Percentiles rank a stretch among this genome's conserved stretches.
phyloP scores from a whole-genome alignment of 129 eudicot genomes.

The Smallanthus sonchifolius region DNA sequence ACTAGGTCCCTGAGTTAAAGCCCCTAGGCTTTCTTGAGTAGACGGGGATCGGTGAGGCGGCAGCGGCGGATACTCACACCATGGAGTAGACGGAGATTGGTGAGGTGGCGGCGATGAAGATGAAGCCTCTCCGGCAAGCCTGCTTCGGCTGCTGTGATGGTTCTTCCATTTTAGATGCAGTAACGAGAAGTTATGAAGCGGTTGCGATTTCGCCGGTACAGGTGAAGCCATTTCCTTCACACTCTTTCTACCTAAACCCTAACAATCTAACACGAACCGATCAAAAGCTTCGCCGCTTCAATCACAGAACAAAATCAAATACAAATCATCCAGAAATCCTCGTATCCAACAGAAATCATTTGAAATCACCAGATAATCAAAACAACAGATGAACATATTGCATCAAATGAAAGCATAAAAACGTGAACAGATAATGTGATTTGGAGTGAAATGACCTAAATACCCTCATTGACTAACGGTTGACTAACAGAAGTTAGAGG shows the following conservation, averaged over 20 bases:
- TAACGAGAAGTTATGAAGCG: slow-evolving; percentile 64
- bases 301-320: not conserved
- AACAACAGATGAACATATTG: slow-evolving; percentile 10
- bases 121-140: slow-evolving; percentile 28
- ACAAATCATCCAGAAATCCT: slow-evolving; percentile 2
- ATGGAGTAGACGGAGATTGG: slow-evolving; percentile 25
- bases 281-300: slow-evolving; percentile 9
- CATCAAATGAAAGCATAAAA: not conserved
- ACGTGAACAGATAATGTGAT: too few species aligned
- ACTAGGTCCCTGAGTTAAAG: not conserved
- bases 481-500: too few species aligned
- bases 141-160: slow-evolving; percentile 41
- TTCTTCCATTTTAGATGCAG: slow-evolving; percentile 70
- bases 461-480: too few species aligned
- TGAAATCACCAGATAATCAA: not conserved
- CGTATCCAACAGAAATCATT: not conserved
- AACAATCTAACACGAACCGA: slow-evolving; percentile 13
- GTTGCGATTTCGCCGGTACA: slow-evolving; percentile 61
- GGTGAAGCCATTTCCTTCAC: slow-evolving; percentile 49
- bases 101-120: slow-evolving; percentile 27
- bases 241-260: slow-evolving; percentile 17
- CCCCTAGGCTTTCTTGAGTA: slow-evolving; percentile 25
- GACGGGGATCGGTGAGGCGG: too few species aligned
- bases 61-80: slow-evolving; percentile 25
- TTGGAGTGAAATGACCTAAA: too few species aligned